Conservation (phyloP, 106 monocot species). For the Dendrobium chrysotoxum region DNA sequence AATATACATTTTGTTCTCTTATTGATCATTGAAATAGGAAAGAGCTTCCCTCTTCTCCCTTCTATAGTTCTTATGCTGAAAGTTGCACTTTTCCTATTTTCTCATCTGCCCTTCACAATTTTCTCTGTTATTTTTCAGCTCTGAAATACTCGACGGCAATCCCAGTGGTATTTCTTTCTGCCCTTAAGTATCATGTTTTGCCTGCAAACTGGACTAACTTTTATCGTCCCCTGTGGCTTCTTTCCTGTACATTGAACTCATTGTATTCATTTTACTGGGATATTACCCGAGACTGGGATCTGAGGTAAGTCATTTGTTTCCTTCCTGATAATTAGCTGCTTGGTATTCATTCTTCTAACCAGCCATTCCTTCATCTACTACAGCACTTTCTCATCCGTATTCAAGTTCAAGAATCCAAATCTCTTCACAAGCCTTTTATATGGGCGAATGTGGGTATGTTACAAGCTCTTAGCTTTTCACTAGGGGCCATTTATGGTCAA, state of each 20-base stretch:
- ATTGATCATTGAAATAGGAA: too few species aligned
- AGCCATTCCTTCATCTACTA: conserved; percentile 1
- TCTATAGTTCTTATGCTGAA: neutral
- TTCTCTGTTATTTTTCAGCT: conserved; percentile 22
- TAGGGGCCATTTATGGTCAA: neutral
- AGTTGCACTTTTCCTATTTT: neutral
- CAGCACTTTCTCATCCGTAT: conserved; percentile 70
- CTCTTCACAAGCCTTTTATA: conserved; percentile 45
- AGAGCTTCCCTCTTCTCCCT: too few species aligned
- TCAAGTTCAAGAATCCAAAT: conserved; percentile 79
- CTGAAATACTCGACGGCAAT: conserved; percentile 85
- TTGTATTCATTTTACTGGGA: conserved; percentile 95
- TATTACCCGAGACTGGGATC: conserved; percentile 83
- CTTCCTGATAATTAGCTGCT: neutral
- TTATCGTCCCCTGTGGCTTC: conserved; percentile 86
- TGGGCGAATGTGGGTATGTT: conserved; percentile 66
- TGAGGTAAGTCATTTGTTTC: conserved; percentile 35
- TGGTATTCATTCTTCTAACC: neutral
- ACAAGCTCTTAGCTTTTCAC: neutral
- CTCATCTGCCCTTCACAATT: neutral
- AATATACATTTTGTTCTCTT: too few species aligned
- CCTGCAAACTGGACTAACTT: conserved; percentile 64
- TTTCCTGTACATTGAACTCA: conserved; percentile 72
- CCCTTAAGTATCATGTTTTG: conserved; percentile 87
- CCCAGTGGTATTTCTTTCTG: conserved; percentile 84